Evolutionary conservation across 2,329 filamentous ascomycete genomes (phyloP).

Genomic region (Penicillium sp.): DNA sequence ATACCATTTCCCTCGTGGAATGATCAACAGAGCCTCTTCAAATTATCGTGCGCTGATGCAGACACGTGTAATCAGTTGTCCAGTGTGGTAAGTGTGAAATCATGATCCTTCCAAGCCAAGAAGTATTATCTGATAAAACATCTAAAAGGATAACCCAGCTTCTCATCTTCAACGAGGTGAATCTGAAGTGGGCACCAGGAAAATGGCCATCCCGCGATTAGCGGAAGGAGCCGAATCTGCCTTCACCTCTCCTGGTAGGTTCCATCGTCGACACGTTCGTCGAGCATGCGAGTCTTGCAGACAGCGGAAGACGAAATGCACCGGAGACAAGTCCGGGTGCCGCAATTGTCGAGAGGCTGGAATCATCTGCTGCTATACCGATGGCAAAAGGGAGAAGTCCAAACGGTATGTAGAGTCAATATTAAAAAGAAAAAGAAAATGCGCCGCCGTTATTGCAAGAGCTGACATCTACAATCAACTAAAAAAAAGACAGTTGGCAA

Average conservation of each 20-base stretch:
- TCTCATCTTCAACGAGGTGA: constrained; percentile 25
- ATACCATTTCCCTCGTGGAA: constrained; percentile 31
- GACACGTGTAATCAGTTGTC: constrained; percentile 31
- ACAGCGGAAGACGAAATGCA: constrained; percentile 47
- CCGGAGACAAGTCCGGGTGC: constrained; percentile 45
- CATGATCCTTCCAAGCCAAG: background rate
- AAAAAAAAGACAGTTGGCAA: constrained; percentile 39
- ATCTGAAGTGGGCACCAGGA: constrained; percentile 25
- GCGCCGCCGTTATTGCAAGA: background rate
- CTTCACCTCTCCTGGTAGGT: constrained; percentile 34
- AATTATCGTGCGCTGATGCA: constrained; percentile 31
- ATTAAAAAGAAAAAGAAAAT: background rate
- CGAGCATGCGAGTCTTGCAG: constrained; percentile 48
- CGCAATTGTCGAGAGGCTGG: constrained; percentile 45
- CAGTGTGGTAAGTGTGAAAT: constrained; percentile 25
- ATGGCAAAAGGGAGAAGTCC: constrained; percentile 47
- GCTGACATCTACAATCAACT: background rate
- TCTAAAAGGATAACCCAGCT: constrained; percentile 25
- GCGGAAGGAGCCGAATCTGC: constrained; percentile 34
- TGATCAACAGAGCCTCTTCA: constrained; percentile 33
- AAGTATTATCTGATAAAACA: constrained; percentile 8
- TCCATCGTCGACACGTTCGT: constrained; percentile 39
- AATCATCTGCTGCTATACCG: constrained; percentile 46
- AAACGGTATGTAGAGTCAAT: constrained; percentile 36
- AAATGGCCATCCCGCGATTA: constrained; percentile 40